Evolutionary conservation across 2,329 filamentous ascomycete genomes (phyloP), one percentile per base, ranked within the genome.

Genomic region (Coniella lustricola): DNA sequence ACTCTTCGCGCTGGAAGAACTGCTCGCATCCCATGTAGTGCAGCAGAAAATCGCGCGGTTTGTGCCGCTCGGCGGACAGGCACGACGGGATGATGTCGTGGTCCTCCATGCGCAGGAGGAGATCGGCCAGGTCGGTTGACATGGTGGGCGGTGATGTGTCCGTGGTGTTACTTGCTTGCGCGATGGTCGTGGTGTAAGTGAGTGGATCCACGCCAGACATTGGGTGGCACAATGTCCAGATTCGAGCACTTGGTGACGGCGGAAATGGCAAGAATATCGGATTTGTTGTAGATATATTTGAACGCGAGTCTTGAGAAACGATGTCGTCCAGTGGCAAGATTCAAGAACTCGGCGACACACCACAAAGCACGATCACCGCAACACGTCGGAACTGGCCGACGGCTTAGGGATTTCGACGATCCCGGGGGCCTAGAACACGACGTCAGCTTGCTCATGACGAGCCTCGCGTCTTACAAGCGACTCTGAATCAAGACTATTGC

Each of bases 21-120:
- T 52, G 50, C 17, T 52, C 50, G 36, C 50, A 52, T 29, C 50
- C 50, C 4, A 52, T n/a, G n/a, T 52, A 52, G 16, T 52, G 50
- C 13, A 52, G 50, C 1, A 52, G 38, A 8, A 50, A 52, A 2
- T 52, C 48, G n/a, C 44, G 44, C 2, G 50, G 50, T 25, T 46
- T 50, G 18, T 52, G 50, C 7, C 47, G 47, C 35, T 52, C 50
- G 32, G 50, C 50, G 33, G 47, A 50, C 1, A 52, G 44, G 29
- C 50, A 52, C 21, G 50, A 50, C 25, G 50, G 50, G 5, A 52
- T 38, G 12, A 52, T 52, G 22, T 52, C 50, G 41, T 52, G 50
- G 25, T 52, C 50, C 47, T 52, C 50, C 48, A 52, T 50, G 3
- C 42, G 50, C 5, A 44, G 17, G 3, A 47, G 44, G 10, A 50